These are phyloP conservation scores for Lecanicillium sp. DNA, from an alignment of 2,329 filamentous ascomycete genomes.

Conservation along the genomic window DNA sequence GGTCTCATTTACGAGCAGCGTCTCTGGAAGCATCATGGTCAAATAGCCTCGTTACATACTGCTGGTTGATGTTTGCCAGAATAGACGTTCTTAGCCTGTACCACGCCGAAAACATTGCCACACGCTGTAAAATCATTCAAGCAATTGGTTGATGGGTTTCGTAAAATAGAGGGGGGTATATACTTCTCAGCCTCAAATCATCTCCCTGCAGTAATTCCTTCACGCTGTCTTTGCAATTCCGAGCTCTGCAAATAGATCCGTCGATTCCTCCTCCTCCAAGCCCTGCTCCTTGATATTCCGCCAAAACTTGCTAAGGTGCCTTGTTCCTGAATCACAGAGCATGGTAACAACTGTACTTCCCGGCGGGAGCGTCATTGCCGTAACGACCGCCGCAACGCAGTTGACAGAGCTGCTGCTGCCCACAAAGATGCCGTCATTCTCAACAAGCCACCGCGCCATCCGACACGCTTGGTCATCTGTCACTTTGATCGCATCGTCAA, in stretches of 20 bases:
- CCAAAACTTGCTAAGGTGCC: constrained; percentile 82
- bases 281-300: constrained; percentile 61
- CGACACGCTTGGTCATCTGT: constrained; percentile 79
- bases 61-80: too few species aligned
- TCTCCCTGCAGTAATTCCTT: too few species aligned
- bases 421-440: constrained; percentile 89
- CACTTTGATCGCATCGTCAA: constrained; percentile 86
- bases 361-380: constrained; percentile 53
- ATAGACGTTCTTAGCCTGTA: not conserved
- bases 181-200: too few species aligned
- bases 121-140: too few species aligned
- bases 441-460: constrained; percentile 96
- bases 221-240: constrained; percentile 26
- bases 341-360: constrained; percentile 69
- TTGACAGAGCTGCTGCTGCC: constrained; percentile 97
- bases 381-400: constrained; percentile 69
- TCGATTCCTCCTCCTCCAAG: constrained; percentile 46
- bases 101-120: too few species aligned
- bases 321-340: constrained; percentile 75
- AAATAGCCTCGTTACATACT: not conserved
- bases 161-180: too few species aligned
- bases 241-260: constrained; percentile 42
- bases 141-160: too few species aligned
- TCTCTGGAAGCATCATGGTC: not conserved
- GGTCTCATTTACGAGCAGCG: too few species aligned